Base-by-base conservation (phyloP, 257 asterid species). In the Jacaranda mimosifolia region DNA sequence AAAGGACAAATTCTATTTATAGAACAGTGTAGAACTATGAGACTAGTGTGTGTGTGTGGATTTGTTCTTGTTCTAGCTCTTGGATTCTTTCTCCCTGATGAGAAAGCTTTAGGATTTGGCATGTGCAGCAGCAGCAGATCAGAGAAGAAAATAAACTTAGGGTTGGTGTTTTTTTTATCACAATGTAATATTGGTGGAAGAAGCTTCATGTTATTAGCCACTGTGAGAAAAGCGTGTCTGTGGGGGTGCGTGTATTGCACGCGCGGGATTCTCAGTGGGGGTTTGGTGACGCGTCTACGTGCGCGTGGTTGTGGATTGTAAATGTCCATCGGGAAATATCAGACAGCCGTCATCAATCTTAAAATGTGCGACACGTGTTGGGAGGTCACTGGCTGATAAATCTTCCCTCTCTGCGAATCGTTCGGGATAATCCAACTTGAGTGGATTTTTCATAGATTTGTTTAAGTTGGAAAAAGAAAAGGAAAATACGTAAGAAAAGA, bases 321-420 rank as follows among this genome's bases (percentile, higher is more conserved):
- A 0, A 39, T 79, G 62, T 52, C 81, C 81, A 68, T 64, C 77
- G 15, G 74, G 17, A 36, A 53, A 70, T 5, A 19, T 77, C 67
- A 45, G 86, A 74, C 74, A 77, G 85, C 80, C 83, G 86, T 76
- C 77, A 80, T 63, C 82, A 80, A 76, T 70, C 70, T 70, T 64
- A 48, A 57, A 63, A 11, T 18, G n/a, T 4, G 0, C 9, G 69
- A 42, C 89, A 80, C 86, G 85, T 80, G 89, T 85, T 69, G 77
- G 32, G 0, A 13, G 13, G 0, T 12, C 13, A 77, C 0, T 79
- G 86, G 88, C 11, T 18, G 6, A 1, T 8, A 4, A 0, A 8
- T 8, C 38, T 62, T 60, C 0, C 2, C 12, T 53, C 75, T 49
- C 12, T 62, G 39, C 21, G 3, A 4, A 59, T 65, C 63, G 56